These are phyloP conservation scores for Aspergillus pseudoterreus DNA, from an alignment of 2,329 filamentous ascomycete species.

Conservation along the genomic window DNA sequence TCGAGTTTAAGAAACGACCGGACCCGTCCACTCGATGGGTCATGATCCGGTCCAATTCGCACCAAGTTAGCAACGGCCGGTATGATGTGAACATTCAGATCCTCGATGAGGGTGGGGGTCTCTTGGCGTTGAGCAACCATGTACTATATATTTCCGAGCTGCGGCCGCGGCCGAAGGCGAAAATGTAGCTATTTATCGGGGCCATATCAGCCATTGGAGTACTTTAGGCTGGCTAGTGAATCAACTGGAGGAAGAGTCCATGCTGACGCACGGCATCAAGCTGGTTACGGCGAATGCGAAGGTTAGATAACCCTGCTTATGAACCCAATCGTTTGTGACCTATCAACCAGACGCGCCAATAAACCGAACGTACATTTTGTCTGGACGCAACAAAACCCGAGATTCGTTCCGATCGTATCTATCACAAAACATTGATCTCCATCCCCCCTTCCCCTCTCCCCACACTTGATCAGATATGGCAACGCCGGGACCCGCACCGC, in stretches of 20 bases:
- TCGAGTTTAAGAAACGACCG: slow-evolving; percentile 21
- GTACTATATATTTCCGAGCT: slow-evolving; percentile 16
- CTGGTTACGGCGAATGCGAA: not conserved
- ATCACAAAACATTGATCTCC: not conserved
- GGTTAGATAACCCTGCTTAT: not conserved
- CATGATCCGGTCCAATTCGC: slow-evolving; percentile 18
- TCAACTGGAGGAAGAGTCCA: not conserved
- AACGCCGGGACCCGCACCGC: no score
- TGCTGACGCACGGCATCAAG: not conserved
- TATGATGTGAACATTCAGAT: slow-evolving; percentile 20
- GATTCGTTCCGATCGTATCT: not conserved
- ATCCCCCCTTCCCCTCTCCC: not conserved
- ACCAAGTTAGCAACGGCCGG: slow-evolving; percentile 14
- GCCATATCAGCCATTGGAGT: no score
- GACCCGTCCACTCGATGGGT: slow-evolving; percentile 16
- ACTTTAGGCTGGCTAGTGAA: no score
- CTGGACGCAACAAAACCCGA: not conserved
- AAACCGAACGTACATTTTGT: not conserved
- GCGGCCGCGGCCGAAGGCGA: slow-evolving; percentile 2
- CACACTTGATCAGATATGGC: not conserved
- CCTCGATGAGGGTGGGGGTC: slow-evolving; percentile 10
- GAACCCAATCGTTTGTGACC: not conserved
- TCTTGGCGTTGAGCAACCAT: slow-evolving; percentile 21
- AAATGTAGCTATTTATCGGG: not conserved
- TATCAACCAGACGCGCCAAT: not conserved